These are phyloP conservation scores for Aphanomyces invadans DNA, from an alignment of 352 stramenopile genomes.

Conservation along the genomic window DNA sequence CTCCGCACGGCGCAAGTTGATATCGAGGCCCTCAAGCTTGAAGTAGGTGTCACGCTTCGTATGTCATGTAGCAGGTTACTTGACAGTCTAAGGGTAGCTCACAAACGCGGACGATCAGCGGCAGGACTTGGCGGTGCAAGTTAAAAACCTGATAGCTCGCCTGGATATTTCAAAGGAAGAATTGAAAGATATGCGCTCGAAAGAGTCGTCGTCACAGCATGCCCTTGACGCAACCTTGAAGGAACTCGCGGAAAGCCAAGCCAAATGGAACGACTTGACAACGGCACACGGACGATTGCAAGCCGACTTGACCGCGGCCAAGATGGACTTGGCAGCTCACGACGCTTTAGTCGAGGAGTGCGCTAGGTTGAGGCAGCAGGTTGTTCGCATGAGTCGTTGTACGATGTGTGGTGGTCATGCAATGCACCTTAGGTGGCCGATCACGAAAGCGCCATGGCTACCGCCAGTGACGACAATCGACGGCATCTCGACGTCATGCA, in stretches of 20 bases:
- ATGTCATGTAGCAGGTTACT: no score
- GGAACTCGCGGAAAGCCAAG: not conserved
- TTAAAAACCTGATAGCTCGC: not conserved
- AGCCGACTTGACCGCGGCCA: not conserved
- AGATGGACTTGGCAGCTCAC: not conserved
- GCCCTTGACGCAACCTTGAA: not conserved
- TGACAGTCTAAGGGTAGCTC: no score
- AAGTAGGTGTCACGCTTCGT: not conserved
- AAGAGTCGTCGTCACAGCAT: not conserved
- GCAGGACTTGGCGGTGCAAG: not conserved
- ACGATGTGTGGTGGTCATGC: no score
- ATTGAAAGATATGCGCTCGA: not conserved
- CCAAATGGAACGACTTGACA: not conserved
- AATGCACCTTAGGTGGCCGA: not conserved
- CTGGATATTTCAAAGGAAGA: not conserved
- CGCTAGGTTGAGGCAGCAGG: not conserved
- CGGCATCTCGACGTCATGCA: constrained; percentile 11
- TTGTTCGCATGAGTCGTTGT: no score
- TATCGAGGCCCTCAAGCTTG: not conserved
- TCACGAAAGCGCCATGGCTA: not conserved
- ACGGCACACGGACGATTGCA: not conserved
- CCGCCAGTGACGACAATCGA: not conserved
- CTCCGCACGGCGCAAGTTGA: not conserved
- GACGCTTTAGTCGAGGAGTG: not conserved
- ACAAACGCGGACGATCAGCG: not conserved